phyloP scores from a whole-genome alignment of 768 basidiomycete species.

The Kwoniella sp. region DNA sequence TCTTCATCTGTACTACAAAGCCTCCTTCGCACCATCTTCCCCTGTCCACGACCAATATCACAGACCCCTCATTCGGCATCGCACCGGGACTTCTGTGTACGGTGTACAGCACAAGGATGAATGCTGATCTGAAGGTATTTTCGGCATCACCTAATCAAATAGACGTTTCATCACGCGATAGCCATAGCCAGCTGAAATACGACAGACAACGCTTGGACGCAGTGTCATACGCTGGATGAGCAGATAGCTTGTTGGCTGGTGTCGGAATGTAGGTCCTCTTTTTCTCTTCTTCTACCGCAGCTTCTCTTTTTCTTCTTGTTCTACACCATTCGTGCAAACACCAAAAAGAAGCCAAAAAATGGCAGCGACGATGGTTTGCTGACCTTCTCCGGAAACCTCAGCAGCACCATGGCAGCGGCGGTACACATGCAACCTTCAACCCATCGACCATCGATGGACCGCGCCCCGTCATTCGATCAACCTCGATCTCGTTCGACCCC shows the following conservation, averaged over 20 bases:
- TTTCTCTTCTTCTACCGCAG: too few relatives aligned
- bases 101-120: neutral
- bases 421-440: conserved; percentile 35
- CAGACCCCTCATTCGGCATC: neutral
- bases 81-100: too few relatives aligned
- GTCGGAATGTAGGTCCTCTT: too few relatives aligned
- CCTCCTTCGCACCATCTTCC: neutral
- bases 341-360: too few relatives aligned
- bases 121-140: neutral
- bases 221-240: too few relatives aligned
- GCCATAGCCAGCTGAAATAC: too few relatives aligned
- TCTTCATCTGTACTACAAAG: neutral
- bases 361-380: too few relatives aligned
- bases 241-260: too few relatives aligned
- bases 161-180: neutral
- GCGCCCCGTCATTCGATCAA: conserved; percentile 44
- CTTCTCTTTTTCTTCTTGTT: too few relatives aligned
- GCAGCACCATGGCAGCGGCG: conserved; percentile 29
- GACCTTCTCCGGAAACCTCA: too few relatives aligned
- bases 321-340: too few relatives aligned
- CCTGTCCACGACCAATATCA: neutral
- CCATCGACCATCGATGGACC: conserved; percentile 48
- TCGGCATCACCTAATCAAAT: neutral
- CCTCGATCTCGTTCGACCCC: conserved; percentile 35
- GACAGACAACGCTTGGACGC: too few relatives aligned